Evolutionary conservation across 257 asterid species (phyloP).

Genomic region (Solanum neorickii): DNA sequence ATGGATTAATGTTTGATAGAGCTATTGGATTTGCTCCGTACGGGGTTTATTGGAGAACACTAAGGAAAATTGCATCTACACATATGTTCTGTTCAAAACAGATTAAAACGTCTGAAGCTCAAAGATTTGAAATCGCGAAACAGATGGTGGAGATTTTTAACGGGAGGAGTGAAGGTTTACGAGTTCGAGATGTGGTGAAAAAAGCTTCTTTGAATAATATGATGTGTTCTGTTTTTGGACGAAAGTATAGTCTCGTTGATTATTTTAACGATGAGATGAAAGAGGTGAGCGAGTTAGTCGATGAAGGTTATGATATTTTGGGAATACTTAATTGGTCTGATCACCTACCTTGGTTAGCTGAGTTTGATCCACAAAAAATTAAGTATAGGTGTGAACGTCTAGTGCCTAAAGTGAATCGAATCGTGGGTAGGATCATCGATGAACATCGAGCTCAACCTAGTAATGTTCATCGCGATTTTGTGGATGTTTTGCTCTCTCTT

Average conservation of each 20-base stretch:
- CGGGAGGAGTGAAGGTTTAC: background rate
- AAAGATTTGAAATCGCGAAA: conserved; percentile 1
- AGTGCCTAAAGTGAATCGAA: conserved; percentile 38
- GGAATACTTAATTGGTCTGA: conserved; percentile 64
- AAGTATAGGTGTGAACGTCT: conserved; percentile 26
- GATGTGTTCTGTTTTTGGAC: conserved; percentile 48
- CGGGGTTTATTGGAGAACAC: conserved; percentile 60
- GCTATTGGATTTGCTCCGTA: conserved; percentile 74
- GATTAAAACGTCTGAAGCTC: conserved; percentile 29
- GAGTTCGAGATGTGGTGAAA: conserved; percentile 25
- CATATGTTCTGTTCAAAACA: conserved; percentile 52
- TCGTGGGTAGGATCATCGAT: conserved; percentile 30
- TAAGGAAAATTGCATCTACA: conserved; percentile 52
- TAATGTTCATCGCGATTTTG: conserved; percentile 6
- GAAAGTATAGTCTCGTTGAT: conserved; percentile 24
- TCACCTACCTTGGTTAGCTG: conserved; percentile 43
- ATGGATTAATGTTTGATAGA: conserved; percentile 44
- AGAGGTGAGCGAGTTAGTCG: conserved; percentile 34
- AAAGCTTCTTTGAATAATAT: conserved; percentile 36
- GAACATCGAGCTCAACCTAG: conserved; percentile 10
- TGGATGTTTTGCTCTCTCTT: conserved; percentile 14
- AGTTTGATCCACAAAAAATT: conserved; percentile 28
- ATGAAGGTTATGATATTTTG: conserved; percentile 52
- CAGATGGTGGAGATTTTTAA: background rate
- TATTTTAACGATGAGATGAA: conserved; percentile 8